A percentile compares a stretch with the other conserved stretches of the same genome.
phyloP scores from a whole-genome alignment of 805 yeast species.

The Osmozyma mogii region DNA sequence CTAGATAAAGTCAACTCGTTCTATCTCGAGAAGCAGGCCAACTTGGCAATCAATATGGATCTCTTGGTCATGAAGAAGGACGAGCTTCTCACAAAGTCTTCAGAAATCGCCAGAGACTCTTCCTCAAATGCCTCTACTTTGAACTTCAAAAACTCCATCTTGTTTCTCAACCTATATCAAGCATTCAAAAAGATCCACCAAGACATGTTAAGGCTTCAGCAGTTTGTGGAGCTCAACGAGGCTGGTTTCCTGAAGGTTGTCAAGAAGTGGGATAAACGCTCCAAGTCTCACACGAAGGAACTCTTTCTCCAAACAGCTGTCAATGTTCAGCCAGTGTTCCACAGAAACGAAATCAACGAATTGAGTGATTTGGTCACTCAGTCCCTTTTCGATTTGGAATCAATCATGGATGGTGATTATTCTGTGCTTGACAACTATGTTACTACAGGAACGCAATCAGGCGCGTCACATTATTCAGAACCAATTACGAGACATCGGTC shows the following conservation, averaged over 20 bases:
- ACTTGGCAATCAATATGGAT: conserved; percentile 71
- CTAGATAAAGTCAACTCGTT: conserved; percentile 92
- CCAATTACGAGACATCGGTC: neutral
- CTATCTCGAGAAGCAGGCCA: conserved; percentile 86
- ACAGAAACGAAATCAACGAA: conserved; percentile 76
- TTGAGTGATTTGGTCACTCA: conserved; percentile 70
- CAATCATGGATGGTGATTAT: conserved; percentile 39
- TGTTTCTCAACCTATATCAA: conserved; percentile 76
- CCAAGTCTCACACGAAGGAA: conserved; percentile 91
- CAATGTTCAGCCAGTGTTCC: conserved; percentile 94
- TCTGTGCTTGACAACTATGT: conserved; percentile 17
- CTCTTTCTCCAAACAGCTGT: conserved; percentile 87
- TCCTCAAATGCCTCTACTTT: too few species aligned
- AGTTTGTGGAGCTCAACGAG: conserved; percentile 89
- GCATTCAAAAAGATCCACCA: conserved; percentile 85
- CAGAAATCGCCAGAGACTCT: conserved; percentile 8
- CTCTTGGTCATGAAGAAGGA: conserved; percentile 65
- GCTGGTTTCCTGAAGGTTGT: conserved; percentile 93
- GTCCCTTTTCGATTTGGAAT: conserved; percentile 67
- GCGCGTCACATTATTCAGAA: too few species aligned
- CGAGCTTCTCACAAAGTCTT: conserved; percentile 31
- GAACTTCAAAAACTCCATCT: conserved; percentile 58
- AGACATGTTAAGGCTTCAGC: conserved; percentile 82
- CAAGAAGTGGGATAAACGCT: conserved; percentile 96
- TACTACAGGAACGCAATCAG: neutral